Evolutionary conservation across 176 grass and related monocot species (phyloP).

Genomic region (Triticum turgidum): DNA sequence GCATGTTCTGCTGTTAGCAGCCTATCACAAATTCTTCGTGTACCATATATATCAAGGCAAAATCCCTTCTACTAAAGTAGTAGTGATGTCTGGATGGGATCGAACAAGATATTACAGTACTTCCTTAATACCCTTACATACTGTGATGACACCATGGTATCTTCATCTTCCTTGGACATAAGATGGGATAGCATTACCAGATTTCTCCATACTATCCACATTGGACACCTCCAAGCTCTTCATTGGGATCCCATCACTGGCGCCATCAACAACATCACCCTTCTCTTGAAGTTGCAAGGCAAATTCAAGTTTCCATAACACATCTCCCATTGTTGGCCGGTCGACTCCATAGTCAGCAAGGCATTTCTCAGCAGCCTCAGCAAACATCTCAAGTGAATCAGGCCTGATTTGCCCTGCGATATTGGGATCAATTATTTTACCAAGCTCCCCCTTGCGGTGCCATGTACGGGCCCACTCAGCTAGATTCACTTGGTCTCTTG

Average conservation of each 20-base stretch:
- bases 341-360: conserved; percentile 90
- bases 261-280: conserved; percentile 41
- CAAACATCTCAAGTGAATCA: conserved; percentile 76
- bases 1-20: conserved; percentile 25
- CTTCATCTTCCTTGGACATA: conserved; percentile 63
- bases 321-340: conserved; percentile 88
- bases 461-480: conserved; percentile 85
- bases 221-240: conserved; percentile 30
- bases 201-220: conserved; percentile 22
- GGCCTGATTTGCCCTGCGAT: conserved; percentile 63
- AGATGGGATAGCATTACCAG: conserved; percentile 30
- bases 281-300: conserved; percentile 86
- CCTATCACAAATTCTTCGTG: neutral
- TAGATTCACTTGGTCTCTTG: conserved; percentile 91
- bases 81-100: neutral
- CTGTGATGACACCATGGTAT: conserved; percentile 19
- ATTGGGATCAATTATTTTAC: conserved; percentile 75
- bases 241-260: conserved; percentile 29
- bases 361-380: conserved; percentile 89
- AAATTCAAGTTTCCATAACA: conserved; percentile 96
- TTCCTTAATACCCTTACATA: conserved; percentile 12
- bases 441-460: conserved; percentile 70
- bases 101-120: conserved; percentile 16
- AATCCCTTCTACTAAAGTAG: conserved; percentile 11
- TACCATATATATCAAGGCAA: conserved; percentile 7